Evolutionary conservation across 805 yeast genomes (phyloP).

Genomic region (Crinitomyces ghanaensis): DNA sequence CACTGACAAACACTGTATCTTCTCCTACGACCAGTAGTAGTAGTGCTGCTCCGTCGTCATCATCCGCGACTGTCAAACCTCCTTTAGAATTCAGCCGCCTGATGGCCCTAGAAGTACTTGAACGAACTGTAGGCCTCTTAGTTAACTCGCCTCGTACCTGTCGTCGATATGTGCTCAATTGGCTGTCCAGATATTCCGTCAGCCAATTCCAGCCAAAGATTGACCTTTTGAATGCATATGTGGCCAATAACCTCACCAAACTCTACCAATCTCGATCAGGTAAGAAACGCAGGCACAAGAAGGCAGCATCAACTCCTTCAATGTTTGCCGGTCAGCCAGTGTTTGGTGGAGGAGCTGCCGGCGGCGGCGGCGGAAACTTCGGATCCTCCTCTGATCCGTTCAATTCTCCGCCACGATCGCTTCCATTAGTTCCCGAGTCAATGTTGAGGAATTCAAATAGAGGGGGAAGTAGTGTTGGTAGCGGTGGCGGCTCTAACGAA

Average conservation of each 20-base stretch:
- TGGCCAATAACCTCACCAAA: conserved; percentile 61
- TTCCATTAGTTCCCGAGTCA: too few relatives aligned
- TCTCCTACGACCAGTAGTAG: not conserved
- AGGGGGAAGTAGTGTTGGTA: too few relatives aligned
- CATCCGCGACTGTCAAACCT: too few relatives aligned
- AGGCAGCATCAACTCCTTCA: not conserved
- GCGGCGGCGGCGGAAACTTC: too few relatives aligned
- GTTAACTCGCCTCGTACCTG: conserved; percentile 36
- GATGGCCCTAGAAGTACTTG: conserved; percentile 56
- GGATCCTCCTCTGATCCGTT: too few relatives aligned
- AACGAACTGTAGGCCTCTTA: conserved; percentile 57
- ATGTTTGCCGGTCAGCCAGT: too few relatives aligned
- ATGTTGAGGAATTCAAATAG: too few relatives aligned
- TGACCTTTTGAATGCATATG: conserved; percentile 60
- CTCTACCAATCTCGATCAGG: conserved; percentile 12
- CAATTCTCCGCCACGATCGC: too few relatives aligned
- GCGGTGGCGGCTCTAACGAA: not conserved
- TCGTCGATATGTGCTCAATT: conserved; percentile 38
- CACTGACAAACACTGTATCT: not conserved
- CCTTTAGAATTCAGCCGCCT: conserved; percentile 13
- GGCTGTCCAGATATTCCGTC: conserved; percentile 39
- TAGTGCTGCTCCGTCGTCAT: too few relatives aligned
- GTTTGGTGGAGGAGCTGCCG: too few relatives aligned
- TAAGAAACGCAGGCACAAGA: not conserved
- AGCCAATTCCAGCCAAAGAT: conserved; percentile 41